These are phyloP conservation scores for Podospora pseudoanserina DNA, from an alignment of 495 filamentous ascomycete species.

Conservation along the genomic window DNA sequence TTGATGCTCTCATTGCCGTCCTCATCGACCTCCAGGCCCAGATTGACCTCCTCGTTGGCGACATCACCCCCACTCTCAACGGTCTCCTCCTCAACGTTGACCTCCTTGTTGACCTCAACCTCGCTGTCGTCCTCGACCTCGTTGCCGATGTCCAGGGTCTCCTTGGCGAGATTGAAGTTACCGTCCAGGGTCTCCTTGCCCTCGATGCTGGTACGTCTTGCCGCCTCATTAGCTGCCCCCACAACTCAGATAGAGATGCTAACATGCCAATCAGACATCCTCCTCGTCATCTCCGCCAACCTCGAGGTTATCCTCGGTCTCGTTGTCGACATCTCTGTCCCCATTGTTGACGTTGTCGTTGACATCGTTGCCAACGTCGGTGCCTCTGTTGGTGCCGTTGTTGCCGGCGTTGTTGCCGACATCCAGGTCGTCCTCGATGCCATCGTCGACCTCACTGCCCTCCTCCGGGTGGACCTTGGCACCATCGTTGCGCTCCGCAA, in stretches of 20 bases:
- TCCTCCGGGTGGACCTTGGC: background rate
- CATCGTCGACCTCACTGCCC: conserved; percentile 7
- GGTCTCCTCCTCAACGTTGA: conserved; percentile 12
- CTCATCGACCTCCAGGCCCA: conserved; percentile 13
- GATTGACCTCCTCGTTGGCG: conserved; percentile 13
- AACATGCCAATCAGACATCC: conserved; percentile 6
- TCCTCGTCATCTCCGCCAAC: conserved; percentile 8
- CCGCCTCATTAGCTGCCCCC: background rate
- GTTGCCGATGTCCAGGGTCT: conserved; percentile 12
- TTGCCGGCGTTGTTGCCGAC: background rate
- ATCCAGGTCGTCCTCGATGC: conserved; percentile 1
- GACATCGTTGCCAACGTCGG: conserved; percentile 33
- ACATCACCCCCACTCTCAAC: background rate
- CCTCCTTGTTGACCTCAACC: conserved; percentile 8
- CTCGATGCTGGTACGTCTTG: conserved; percentile 7
- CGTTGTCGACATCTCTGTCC: conserved; percentile 1
- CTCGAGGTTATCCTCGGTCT: conserved; percentile 9
- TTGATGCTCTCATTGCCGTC: conserved; percentile 14
- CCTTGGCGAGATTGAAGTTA: conserved; percentile 8
- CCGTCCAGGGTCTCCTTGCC: conserved; percentile 5
- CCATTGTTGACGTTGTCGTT: conserved; percentile 5
- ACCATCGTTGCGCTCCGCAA: background rate
- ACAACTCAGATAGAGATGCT: background rate
- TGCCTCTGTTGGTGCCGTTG: conserved; percentile 17
- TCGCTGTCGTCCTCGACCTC: conserved; percentile 15